Conservation (phyloP, 2,329 filamentous ascomycete genomes). For the Keithomyces neogunnii region DNA sequence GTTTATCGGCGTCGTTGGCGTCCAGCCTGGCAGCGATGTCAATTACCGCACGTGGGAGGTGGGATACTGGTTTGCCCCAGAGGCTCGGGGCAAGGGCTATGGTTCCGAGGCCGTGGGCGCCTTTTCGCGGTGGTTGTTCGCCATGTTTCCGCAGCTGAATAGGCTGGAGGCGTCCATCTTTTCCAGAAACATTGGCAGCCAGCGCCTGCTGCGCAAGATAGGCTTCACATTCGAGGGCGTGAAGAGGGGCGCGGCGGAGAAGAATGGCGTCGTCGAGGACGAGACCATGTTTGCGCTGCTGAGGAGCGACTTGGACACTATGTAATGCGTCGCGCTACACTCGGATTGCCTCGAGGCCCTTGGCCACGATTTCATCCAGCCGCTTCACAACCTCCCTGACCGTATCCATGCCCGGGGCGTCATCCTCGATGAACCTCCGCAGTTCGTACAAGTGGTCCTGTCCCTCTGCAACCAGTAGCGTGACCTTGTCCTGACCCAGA, state of each 20-base stretch:
- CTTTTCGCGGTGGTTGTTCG: conserved; percentile 36
- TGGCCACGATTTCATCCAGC: conserved; percentile 14
- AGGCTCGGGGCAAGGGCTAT: conserved; percentile 38
- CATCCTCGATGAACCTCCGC: conserved; percentile 21
- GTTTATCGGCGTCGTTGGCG: conserved; percentile 33
- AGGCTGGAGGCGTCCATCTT: conserved; percentile 17
- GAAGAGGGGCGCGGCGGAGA: conserved; percentile 31
- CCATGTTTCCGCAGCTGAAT: conserved; percentile 28
- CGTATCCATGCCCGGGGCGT: conserved; percentile 16
- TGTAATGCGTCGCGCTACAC: too few species aligned
- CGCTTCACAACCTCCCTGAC: conserved; percentile 16
- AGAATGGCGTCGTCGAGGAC: conserved; percentile 31
- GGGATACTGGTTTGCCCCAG: conserved; percentile 38
- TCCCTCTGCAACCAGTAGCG: conserved; percentile 16
- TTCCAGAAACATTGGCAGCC: conserved; percentile 31
- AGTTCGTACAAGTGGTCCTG: conserved; percentile 21
- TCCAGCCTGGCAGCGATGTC: conserved; percentile 27
- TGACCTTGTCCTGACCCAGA: conserved; percentile 18
- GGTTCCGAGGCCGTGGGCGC: conserved; percentile 29
- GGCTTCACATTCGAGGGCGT: conserved; percentile 30
- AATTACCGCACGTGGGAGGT: conserved; percentile 36
- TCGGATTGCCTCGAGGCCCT: neutral
- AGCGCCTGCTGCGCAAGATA: conserved; percentile 29
- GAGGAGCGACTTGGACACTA: conserved; percentile 20
- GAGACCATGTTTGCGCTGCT: conserved; percentile 29